phyloP scores from a whole-genome alignment of 257 asterid genomes.

The Fraxinus cuspidata region DNA sequence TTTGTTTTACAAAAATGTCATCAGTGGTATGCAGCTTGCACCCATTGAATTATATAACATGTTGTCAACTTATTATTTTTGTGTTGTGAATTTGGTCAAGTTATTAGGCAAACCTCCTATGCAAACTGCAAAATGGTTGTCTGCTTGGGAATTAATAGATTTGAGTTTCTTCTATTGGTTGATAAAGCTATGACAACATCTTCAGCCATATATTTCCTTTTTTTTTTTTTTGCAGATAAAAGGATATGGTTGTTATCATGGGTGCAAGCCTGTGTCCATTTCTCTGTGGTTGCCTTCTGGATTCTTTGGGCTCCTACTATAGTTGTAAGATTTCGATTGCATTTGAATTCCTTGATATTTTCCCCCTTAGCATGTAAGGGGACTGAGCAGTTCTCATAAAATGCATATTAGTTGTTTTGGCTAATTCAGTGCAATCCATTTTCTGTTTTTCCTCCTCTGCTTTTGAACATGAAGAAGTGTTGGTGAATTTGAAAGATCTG shows the following conservation, averaged over 20 bases:
- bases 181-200: not conserved
- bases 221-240: slow-evolving; percentile 47
- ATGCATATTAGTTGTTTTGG: slow-evolving; percentile 13
- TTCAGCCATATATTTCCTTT: slow-evolving; percentile 16
- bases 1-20: slow-evolving; percentile 46
- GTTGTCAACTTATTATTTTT: not conserved
- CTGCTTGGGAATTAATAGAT: not conserved
- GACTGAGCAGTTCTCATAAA: slow-evolving; percentile 5
- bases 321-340: slow-evolving; percentile 50
- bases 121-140: slow-evolving; percentile 5
- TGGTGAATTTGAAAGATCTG: not conserved
- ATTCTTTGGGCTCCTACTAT: slow-evolving; percentile 86
- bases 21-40: slow-evolving; percentile 51
- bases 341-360: slow-evolving; percentile 2
- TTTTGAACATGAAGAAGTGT: slow-evolving; percentile 10
- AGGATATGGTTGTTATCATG: slow-evolving; percentile 78
- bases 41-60: slow-evolving; percentile 3
- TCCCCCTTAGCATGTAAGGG: not conserved
- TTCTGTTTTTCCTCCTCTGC: not conserved
- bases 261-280: slow-evolving; percentile 68
- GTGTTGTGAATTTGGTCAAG: not conserved
- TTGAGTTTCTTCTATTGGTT: slow-evolving; percentile 11
- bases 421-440: not conserved
- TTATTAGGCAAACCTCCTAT: not conserved
- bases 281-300: slow-evolving; percentile 77